Conservation (phyloP, 805 yeast species). For the Nakazawaea wickerhamii region DNA sequence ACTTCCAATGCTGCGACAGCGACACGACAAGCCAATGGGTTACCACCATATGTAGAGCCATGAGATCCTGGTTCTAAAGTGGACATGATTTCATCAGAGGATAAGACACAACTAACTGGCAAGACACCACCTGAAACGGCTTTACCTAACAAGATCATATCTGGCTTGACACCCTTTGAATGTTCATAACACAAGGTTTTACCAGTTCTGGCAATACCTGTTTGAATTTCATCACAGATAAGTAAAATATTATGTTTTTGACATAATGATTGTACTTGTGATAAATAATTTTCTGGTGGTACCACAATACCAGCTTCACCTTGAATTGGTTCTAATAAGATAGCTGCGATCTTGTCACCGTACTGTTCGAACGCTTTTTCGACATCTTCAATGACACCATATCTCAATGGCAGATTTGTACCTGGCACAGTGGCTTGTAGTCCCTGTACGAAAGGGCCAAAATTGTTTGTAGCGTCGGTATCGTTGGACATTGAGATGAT, state of each 20-base stretch:
- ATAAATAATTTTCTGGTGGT: slow-evolving; percentile 78
- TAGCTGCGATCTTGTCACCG: slow-evolving; percentile 87
- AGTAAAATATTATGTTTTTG: slow-evolving; percentile 78
- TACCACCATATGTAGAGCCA: slow-evolving; percentile 98
- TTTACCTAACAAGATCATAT: slow-evolving; percentile 84
- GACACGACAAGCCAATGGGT: slow-evolving; percentile 88
- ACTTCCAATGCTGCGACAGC: slow-evolving; percentile 93
- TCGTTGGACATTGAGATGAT: slow-evolving; percentile 95
- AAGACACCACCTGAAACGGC: slow-evolving; percentile 93
- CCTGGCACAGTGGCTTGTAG: slow-evolving; percentile 86
- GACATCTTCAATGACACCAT: slow-evolving; percentile 82
- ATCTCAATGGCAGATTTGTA: slow-evolving; percentile 60
- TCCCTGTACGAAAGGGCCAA: slow-evolving; percentile 83
- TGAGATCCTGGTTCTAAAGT: slow-evolving; percentile 92
- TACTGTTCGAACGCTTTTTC: slow-evolving; percentile 75
- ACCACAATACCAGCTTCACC: slow-evolving; percentile 98
- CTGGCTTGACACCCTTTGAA: slow-evolving; percentile 72
- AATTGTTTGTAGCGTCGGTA: slow-evolving; percentile 81
- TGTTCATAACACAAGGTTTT: slow-evolving; percentile 90
- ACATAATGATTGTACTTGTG: slow-evolving; percentile 68
- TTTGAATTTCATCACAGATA: slow-evolving; percentile 95
- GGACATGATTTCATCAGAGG: slow-evolving; percentile 86
- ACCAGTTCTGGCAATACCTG: slow-evolving; percentile 97
- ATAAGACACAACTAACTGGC: slow-evolving; percentile 87
- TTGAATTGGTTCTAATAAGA: slow-evolving; percentile 91